These are phyloP conservation scores for Gossypium thurberi DNA, from an alignment of 345 rosid species.

Conservation along the genomic window DNA sequence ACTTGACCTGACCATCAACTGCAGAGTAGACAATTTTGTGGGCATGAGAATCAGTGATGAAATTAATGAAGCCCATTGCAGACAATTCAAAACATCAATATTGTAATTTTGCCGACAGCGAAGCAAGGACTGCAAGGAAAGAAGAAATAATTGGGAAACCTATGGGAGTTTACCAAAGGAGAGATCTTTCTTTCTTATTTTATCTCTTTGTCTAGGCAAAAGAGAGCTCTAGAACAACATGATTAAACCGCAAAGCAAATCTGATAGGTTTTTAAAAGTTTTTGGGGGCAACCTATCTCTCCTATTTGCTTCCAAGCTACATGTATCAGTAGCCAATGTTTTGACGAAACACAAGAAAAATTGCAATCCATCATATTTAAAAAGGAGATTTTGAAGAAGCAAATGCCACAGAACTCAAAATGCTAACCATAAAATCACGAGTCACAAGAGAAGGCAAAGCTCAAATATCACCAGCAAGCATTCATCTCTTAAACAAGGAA, in stretches of 20 bases:
- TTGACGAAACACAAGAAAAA: neutral
- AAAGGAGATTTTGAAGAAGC: neutral
- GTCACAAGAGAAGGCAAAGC: neutral
- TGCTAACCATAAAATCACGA: neutral
- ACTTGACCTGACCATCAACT: conserved; percentile 86
- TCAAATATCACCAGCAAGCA: neutral
- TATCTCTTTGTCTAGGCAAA: no score
- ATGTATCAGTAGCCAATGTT: neutral
- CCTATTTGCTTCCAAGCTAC: neutral
- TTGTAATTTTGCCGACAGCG: neutral
- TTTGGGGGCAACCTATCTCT: neutral
- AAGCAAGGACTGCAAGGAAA: neutral
- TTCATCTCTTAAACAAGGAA: neutral
- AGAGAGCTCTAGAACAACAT: neutral
- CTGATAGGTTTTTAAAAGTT: neutral
- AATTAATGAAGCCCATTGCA: neutral
- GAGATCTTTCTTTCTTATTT: no score
- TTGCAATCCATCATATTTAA: neutral
- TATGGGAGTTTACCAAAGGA: no score
- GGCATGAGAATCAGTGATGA: neutral
- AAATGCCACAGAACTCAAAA: neutral
- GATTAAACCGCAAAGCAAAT: neutral
- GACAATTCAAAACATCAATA: neutral
- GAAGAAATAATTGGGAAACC: neutral
- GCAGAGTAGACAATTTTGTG: conserved; percentile 23